Evolutionary conservation across 1,284 basidiomycete species (phyloP), one percentile per base, ranked within the genome.

Genomic region (Heliocybe sulcata): DNA sequence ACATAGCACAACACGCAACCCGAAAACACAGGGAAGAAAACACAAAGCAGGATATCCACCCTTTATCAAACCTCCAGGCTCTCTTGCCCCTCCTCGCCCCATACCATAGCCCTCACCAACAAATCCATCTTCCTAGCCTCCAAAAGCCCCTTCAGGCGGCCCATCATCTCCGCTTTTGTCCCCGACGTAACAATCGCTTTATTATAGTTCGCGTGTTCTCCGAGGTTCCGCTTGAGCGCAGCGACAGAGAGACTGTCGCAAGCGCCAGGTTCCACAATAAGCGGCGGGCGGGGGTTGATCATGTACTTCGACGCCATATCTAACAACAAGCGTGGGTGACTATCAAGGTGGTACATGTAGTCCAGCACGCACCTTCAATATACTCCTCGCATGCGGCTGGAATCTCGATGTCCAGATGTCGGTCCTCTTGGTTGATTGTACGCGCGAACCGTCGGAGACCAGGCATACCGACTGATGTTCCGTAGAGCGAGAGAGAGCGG

Each of bases 141-240:
- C 56, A 84, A 62, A 19, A 72, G 58, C 11, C 54, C 60, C 58
- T 58, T 54, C 38, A 75, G 62, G 33, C 71, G 63, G 35, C 63
- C 65, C 10, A 55, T 61, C 62, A 74, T 61, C 53, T 71, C 65
- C 26, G 52, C 27, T 45, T 61, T 63, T 12, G 64, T 59, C 16
- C 71, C 72, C 6, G 60, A 59, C 1, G 59, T 55, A 14, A 59
- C 19, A 12, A 73, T 66, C 0, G 48, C 55, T 3, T 60, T 38
- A 55, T 75, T 69, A 57, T 62, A 59, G 8, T 53, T 58, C 1
- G 67, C 65, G 62, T 86, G 83, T 1, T 75, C 82, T 19, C 68
- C 67, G 6, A 87, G 72, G 61, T 86, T 86, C 16, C 76, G 70
- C 59, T 74, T 73, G 29, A 86, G 68, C 0, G 77, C 80, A 0